phyloP scores from a whole-genome alignment of 2,329 filamentous ascomycete genomes.

The Hypocreales sp. region DNA sequence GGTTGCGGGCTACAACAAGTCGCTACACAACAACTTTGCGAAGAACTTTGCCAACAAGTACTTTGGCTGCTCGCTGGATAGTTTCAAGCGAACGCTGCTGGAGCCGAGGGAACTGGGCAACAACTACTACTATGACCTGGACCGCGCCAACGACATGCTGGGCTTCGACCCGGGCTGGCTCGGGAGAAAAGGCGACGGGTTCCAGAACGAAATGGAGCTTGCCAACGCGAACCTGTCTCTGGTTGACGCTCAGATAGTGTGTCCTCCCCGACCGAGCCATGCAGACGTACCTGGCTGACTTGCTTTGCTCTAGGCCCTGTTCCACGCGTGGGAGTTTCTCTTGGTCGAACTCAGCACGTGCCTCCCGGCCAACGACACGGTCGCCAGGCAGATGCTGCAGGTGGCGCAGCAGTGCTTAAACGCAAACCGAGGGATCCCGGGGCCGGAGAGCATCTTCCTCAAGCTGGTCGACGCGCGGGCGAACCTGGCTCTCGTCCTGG shows the following conservation, averaged over 20 bases:
- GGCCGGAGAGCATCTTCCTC: slow-evolving; percentile 69
- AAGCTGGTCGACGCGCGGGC: slow-evolving; percentile 61
- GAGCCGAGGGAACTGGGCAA: slow-evolving; percentile 50
- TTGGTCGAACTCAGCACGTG: slow-evolving; percentile 66
- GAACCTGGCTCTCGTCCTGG: slow-evolving; percentile 66
- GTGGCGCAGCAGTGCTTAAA: slow-evolving; percentile 64
- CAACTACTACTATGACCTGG: slow-evolving; percentile 73
- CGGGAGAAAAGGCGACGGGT: slow-evolving; percentile 53
- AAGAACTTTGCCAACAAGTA: slow-evolving; percentile 75
- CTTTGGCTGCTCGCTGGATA: slow-evolving; percentile 52
- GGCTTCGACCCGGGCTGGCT: slow-evolving; percentile 65
- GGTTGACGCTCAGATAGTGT: slow-evolving; percentile 76
- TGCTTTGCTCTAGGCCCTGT: slow-evolving; percentile 44
- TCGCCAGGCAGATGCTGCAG: slow-evolving; percentile 56
- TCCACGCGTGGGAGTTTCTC: slow-evolving; percentile 81
- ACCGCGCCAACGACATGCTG: slow-evolving; percentile 61
- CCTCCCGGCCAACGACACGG: slow-evolving; percentile 31
- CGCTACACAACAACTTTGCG: slow-evolving; percentile 71
- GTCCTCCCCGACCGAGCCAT: too few species aligned
- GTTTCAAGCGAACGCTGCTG: slow-evolving; percentile 65
- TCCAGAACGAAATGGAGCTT: slow-evolving; percentile 65
- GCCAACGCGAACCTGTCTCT: slow-evolving; percentile 86
- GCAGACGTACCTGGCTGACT: slow-evolving; percentile 5
- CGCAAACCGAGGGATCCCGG: slow-evolving; percentile 57
- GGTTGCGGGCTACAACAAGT: slow-evolving; percentile 73